phyloP scores from a whole-genome alignment of 2,329 filamentous ascomycete species.

The Fusarium bactridioides region DNA sequence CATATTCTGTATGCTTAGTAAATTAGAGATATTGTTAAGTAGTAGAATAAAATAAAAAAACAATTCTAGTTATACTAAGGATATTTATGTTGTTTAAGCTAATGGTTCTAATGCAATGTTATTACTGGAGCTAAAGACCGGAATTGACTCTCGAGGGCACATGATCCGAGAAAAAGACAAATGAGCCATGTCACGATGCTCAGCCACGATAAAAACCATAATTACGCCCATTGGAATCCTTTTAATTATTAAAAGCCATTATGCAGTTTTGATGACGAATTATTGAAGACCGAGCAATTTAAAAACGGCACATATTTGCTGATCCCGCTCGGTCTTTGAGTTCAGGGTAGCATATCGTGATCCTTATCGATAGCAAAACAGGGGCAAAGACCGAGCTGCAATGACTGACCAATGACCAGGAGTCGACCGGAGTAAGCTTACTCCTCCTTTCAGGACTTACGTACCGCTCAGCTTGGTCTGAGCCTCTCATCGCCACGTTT shows the following conservation, averaged over 20 bases:
- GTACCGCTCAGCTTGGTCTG: background rate
- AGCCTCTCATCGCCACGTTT: background rate
- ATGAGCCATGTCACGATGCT: no score
- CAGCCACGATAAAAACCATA: background rate
- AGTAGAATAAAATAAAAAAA: no score
- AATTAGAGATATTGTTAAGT: background rate
- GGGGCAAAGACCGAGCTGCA: background rate
- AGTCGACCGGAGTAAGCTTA: background rate
- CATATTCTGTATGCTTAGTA: background rate
- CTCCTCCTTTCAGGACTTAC: background rate
- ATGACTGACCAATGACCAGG: rapidly evolving
- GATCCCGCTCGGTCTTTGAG: background rate
- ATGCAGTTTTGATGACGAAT: rapidly evolving
- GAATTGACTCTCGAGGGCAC: no score
- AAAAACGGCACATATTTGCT: rapidly evolving
- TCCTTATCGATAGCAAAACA: background rate
- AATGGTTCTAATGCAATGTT: no score
- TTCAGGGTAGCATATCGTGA: background rate
- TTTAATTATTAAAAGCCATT: rapidly evolving
- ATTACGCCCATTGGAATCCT: rapidly evolving
- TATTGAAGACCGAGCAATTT: rapidly evolving
- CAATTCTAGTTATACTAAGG: no score
- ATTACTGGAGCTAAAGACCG: no score
- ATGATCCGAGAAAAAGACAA: no score
- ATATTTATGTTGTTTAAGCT: no score